Conservation (phyloP, 2,329 filamentous ascomycete genomes). For the Penicillium verrucosum region DNA sequence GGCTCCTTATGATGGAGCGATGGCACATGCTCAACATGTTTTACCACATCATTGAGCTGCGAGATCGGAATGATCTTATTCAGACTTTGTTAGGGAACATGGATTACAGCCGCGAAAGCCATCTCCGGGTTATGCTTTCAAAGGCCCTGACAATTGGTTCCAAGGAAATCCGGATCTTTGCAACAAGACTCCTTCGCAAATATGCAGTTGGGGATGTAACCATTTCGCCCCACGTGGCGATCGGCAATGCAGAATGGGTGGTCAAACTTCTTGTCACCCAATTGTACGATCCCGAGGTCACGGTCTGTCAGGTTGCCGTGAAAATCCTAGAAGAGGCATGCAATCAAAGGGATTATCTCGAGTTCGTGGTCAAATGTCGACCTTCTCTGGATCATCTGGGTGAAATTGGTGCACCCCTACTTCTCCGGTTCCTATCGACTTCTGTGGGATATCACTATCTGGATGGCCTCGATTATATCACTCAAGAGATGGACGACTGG, state of each 20-base stretch:
- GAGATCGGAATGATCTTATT: conserved; percentile 86
- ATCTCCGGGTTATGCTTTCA: conserved; percentile 86
- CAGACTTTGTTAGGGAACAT: conserved; percentile 84
- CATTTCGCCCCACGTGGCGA: conserved; percentile 36
- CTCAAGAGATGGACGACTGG: conserved; percentile 99
- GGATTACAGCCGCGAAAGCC: conserved; percentile 84
- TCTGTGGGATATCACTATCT: conserved; percentile 97
- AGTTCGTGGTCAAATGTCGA: conserved; percentile 94
- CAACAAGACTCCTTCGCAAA: conserved; percentile 80
- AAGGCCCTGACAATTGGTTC: conserved; percentile 90
- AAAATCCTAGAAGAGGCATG: conserved; percentile 97
- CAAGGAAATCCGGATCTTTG: conserved; percentile 85
- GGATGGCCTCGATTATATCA: conserved; percentile 96
- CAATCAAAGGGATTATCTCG: conserved; percentile 83
- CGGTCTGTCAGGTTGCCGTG: conserved; percentile 92
- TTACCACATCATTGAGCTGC: conserved; percentile 93
- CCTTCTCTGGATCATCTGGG: conserved; percentile 92
- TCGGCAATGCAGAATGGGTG: conserved; percentile 83
- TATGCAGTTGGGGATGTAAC: conserved; percentile 66
- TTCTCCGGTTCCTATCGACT: conserved; percentile 89
- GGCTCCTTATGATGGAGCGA: conserved; percentile 83
- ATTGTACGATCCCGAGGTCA: conserved; percentile 93
- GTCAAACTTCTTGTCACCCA: conserved; percentile 97
- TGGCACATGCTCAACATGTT: conserved; percentile 99
- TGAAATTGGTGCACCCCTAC: conserved; percentile 89